Conservation (phyloP, 2,329 filamentous ascomycete species). For the Alternaria burnsii region DNA sequence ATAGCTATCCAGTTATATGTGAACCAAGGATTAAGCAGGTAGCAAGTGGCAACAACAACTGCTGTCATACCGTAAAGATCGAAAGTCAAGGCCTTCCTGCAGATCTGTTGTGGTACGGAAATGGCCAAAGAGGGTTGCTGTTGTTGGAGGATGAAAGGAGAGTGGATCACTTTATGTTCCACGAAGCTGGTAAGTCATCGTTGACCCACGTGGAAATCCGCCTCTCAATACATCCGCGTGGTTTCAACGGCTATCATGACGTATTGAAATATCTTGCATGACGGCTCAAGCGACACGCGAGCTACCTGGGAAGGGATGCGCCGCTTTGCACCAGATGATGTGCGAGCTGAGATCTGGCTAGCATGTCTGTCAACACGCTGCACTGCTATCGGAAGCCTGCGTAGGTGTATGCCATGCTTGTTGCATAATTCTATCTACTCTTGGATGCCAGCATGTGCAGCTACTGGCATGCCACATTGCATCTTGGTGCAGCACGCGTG, state of each 20-base stretch:
- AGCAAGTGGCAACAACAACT: slow-evolving; percentile 29
- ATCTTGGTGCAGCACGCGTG: slow-evolving; percentile 7
- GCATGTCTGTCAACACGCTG: slow-evolving; percentile 18
- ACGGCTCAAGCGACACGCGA: background rate
- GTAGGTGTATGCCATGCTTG: slow-evolving; percentile 9
- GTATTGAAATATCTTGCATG: background rate
- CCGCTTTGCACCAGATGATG: background rate
- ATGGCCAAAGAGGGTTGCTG: slow-evolving; percentile 23
- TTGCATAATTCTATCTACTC: slow-evolving; percentile 4
- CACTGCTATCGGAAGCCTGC: slow-evolving; percentile 18
- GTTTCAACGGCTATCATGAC: slow-evolving; percentile 20
- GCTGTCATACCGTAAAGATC: slow-evolving; percentile 35
- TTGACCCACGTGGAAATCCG: slow-evolving; percentile 30
- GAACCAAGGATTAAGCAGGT: slow-evolving; percentile 19
- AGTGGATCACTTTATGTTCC: slow-evolving; percentile 19
- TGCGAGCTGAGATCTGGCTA: background rate
- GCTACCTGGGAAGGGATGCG: background rate
- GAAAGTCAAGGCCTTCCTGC: slow-evolving; percentile 24
- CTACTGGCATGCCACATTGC: slow-evolving; percentile 17
- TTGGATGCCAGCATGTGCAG: slow-evolving; percentile 14
- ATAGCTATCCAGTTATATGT: slow-evolving; percentile 27
- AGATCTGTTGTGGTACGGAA: slow-evolving; percentile 29
- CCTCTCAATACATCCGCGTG: slow-evolving; percentile 3
- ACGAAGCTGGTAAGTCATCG: slow-evolving; percentile 21
- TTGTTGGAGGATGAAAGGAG: slow-evolving; percentile 36